Base-by-base conservation (phyloP, 1,139 yeast genomes). In the Saccharomyces hybrid region DNA sequence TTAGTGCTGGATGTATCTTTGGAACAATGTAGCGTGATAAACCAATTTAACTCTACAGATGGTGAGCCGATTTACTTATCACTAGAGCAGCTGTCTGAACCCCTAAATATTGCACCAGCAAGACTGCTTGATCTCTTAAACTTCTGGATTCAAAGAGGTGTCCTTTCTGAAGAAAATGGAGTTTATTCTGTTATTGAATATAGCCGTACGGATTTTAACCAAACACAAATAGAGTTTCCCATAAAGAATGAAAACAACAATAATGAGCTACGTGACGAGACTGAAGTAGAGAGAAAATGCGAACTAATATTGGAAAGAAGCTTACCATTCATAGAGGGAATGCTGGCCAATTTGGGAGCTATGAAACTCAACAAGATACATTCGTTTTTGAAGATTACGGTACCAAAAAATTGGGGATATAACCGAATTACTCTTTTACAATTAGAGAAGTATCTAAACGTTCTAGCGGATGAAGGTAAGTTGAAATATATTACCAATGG, bases 21-120 rank as follows among this genome's bases (percentile, higher is more conserved):
- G 0, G 86, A 81, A 32, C 83, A 84, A 60, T 95, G 95, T 1
- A 75, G 86, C 0, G 79, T 86, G 2, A 78, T 88, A 19, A 70
- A 75, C 19, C 69, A 78, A 44, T 87, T 88, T 63, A 73, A 80
- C 54, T 78, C 42, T 24, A 19, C 48, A 72, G 61, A 62, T 19
- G 68, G 64, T 27, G 34, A 51, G 5, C 19, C 52, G 24, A 24
- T 49, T 8, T 55, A 54, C 11, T 55, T 73, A 9, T 64, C 74
- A 0, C 61, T 69, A 3, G 69, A 61, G n/a, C 60, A 66, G 2
- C 64, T 79, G 1, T 60, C 68, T 4, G 56, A 61, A 2, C 52
- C 56, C 0, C 63, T 76, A 42, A 54, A 62, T 2, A 65, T 77
- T 62, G 62, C 64, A 2, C 58, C 60, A 1, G 58, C 62, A 0